Percentiles rank a stretch among this genome's conserved stretches.
Conservation (phyloP, 2,329 filamentous ascomycete genomes). For the Cyanodermella asteris region DNA sequence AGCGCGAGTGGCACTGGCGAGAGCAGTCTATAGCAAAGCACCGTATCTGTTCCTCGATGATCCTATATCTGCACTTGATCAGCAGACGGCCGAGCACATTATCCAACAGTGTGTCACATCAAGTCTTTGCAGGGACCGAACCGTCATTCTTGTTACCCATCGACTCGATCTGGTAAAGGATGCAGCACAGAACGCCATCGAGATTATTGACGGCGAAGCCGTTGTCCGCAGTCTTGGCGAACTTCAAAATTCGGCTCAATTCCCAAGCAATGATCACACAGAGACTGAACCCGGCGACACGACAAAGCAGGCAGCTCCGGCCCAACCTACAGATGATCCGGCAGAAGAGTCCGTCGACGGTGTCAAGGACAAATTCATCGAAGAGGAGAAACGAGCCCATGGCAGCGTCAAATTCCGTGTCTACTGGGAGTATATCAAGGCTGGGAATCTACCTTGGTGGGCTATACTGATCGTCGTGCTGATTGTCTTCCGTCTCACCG, state of each 20-base stretch:
- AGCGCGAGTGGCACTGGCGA: slow-evolving; percentile 36
- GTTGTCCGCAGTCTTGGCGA: too few species aligned
- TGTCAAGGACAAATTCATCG: slow-evolving; percentile 47
- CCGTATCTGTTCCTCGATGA: slow-evolving; percentile 35
- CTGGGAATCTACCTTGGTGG: slow-evolving; percentile 60
- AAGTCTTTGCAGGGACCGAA: slow-evolving; percentile 30
- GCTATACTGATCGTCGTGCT: slow-evolving; percentile 39
- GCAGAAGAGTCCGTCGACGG: slow-evolving; percentile 17
- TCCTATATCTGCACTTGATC: slow-evolving; percentile 37
- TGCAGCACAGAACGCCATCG: slow-evolving; percentile 52
- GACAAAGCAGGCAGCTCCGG: too few species aligned
- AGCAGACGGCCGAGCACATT: slow-evolving; percentile 41
- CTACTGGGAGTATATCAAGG: slow-evolving; percentile 71
- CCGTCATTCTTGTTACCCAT: slow-evolving; percentile 40
- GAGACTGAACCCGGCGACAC: too few species aligned
- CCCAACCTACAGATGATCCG: too few species aligned
- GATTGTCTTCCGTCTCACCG: slow-evolving; percentile 37
- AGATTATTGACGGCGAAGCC: slow-evolving; percentile 41
- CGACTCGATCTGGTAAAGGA: slow-evolving; percentile 47
- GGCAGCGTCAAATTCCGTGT: slow-evolving; percentile 55
- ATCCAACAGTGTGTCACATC: slow-evolving; percentile 35
- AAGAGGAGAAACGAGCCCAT: slow-evolving; percentile 52
- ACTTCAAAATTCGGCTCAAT: slow-evolving; percentile 26
- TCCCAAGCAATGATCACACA: too few species aligned
- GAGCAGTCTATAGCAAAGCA: slow-evolving; percentile 35